A percentile compares a stretch with the other conserved stretches of the same genome.
phyloP scores from a whole-genome alignment of 1,284 basidiomycete species.

The Sanghuangporus sanghuang region DNA sequence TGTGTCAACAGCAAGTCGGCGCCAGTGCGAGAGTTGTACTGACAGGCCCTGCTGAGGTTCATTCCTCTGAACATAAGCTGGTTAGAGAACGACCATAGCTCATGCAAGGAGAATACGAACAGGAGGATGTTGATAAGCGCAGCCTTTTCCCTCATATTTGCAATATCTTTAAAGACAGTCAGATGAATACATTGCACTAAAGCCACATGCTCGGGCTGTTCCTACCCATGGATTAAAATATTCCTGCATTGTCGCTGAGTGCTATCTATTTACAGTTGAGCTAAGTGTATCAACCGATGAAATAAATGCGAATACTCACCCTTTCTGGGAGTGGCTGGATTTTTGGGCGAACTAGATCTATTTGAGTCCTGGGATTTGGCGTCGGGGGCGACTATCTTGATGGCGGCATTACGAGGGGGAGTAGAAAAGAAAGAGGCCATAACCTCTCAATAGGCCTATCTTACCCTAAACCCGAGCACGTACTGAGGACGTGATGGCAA shows the following conservation, averaged over 20 bases:
- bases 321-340: conserved; percentile 30
- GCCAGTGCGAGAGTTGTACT: conserved; percentile 27
- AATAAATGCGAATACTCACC: conserved; percentile 30
- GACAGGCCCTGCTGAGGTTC: conserved; percentile 18
- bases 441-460: not conserved
- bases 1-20: not conserved
- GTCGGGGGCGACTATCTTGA: conserved; percentile 51
- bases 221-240: conserved; percentile 82
- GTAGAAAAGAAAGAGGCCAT: conserved; percentile 39
- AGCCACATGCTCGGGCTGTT: not conserved
- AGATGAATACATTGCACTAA: not conserved
- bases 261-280: conserved; percentile 38
- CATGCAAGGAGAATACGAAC: conserved; percentile 35
- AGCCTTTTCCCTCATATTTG: conserved; percentile 83
- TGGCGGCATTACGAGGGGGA: conserved; percentile 43
- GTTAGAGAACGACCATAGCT: not conserved
- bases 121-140: conserved; percentile 76
- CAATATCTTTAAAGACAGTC: conserved; percentile 51
- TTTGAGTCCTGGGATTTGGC: conserved; percentile 20
- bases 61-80: not conserved
- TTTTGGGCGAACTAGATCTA: conserved; percentile 1
- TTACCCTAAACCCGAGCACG: not conserved
- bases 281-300: not conserved
- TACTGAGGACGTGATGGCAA: not conserved
- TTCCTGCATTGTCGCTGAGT: conserved; percentile 81